Evolutionary conservation across 768 basidiomycete genomes (phyloP), one percentile per base, ranked within the genome.

Genomic region (Exsudoporus frostii): DNA sequence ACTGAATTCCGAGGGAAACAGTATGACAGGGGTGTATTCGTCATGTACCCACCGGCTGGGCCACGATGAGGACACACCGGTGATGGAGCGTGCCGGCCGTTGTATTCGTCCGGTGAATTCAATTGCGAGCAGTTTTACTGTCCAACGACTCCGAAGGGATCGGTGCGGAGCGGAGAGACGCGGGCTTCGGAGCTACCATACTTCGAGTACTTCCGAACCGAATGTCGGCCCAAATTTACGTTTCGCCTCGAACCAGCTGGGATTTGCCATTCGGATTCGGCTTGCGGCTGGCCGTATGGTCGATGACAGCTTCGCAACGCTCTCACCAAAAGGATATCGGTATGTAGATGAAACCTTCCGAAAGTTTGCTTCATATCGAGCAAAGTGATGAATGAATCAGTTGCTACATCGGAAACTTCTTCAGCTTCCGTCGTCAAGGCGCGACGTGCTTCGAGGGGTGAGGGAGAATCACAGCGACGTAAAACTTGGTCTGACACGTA

Each of bases 231-330:
- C 25, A 19, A 25, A 15, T 32, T 24, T 27, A 20, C 2, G n/a
- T 34, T 19, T 34, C n/a, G 42, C 25, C 14, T 50, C 20, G 32
- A 33, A 32, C 49, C 6, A 37, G 27, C 19, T 14, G 22, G 24
- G 38, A 50, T 40, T 43, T 50, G 49, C 49, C 49, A 43, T 29
- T n/a, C 32, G 19, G 19, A n/a, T 29, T 48, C 52, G 48, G 52
- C 32, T n/a, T 27, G 47, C 25, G 33, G 17, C 10, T n/a, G 25
- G n/a, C 51, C 51, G 47, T 40, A 41, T 27, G n/a, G 14, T 25
- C 24, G 17, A 8, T 15, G 22, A 22, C 33, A 37, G 24, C 33
- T 25, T 38, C 45, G 33, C 24, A 33, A 25, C 27, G 24, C 27
- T 38, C 25, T 27, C 20, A n/a, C 10, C 34, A 29, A 37, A 15